These are phyloP conservation scores for Breynia disticha DNA, from an alignment of 441 rosid genomes.

Conservation along the genomic window DNA sequence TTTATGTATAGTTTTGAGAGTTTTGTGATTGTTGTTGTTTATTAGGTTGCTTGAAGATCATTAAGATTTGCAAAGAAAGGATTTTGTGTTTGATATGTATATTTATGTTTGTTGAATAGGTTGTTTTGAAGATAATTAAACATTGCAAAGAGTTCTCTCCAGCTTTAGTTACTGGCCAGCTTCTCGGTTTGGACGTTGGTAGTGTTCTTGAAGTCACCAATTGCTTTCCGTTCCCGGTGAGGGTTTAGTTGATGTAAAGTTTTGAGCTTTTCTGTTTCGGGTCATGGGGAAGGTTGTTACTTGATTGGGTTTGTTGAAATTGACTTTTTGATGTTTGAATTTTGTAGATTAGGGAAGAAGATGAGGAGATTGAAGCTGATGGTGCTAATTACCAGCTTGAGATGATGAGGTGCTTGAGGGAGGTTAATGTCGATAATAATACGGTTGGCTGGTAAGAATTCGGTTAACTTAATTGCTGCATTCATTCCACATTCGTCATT, in stretches of 20 bases:
- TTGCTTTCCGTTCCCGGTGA: constrained; percentile 94
- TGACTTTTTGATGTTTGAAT: neutral
- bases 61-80: no score
- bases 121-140: constrained; percentile 76
- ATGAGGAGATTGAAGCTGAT: constrained; percentile 94
- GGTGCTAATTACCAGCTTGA: constrained; percentile 99
- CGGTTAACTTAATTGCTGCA: no score
- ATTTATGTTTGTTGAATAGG: constrained; percentile 38
- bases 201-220: constrained; percentile 95
- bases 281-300: neutral
- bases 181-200: constrained; percentile 94
- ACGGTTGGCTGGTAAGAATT: constrained; percentile 80
- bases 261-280: neutral
- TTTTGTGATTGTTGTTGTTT: no score
- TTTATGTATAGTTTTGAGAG: no score
- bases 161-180: constrained; percentile 84
- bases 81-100: no score
- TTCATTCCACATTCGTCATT: no score
- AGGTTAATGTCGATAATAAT: constrained; percentile 96
- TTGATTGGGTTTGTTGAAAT: neutral
- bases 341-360: constrained; percentile 66
- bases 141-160: constrained; percentile 97
- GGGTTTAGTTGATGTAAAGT: neutral
- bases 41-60: no score
- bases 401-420: constrained; percentile 95